Base-by-base conservation (phyloP, 2,329 filamentous ascomycete species). In the Tetracladium maxilliforme region DNA sequence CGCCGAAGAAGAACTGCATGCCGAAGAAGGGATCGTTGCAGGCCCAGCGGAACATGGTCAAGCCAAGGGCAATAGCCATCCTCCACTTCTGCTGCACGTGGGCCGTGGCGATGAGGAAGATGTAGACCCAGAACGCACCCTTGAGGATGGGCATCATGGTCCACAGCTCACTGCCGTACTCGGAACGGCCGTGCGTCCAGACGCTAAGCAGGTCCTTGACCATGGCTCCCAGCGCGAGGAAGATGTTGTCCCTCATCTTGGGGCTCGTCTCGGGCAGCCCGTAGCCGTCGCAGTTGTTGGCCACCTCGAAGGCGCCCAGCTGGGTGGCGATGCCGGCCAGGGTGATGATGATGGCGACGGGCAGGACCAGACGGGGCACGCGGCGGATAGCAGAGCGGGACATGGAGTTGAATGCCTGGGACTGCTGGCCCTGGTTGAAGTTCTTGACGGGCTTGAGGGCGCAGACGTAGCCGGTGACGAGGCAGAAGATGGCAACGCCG, bases 381-480 rank as follows among this genome's bases (percentile, higher is more conserved):
- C 70, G 60, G 18, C 67, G 58, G 32, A 74, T 61, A 0, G 67
- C 62, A 10, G 64, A 69, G 33, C 58, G 61, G 29, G 64, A 58
- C 33, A 75, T 57, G 19, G 61, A 56, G 12, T 41, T 49, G 33
- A 69, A 61, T 9, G 66, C 65, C 2, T 52, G 54, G 21, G 65
- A 56, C 28, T 58, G 55, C 35, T 65, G 57, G 25, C 64, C 67
- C 16, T 61, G 49, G 26, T 63, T 58, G 38, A 54, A 61, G 25
- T 65, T 58, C 27, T 58, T 56, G 30, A 74, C 58, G 10, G 69
- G 64, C 38, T 72, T 71, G 26, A 73, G 54, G 4, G 65, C 61
- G 46, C 70, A 73, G 25, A 73, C 69, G 37, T 71, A 74, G 29
- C 69, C 69, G 13, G 70, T 69, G 19, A 74, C 66, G 23, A 77